Conservation (phyloP, 1,284 basidiomycete genomes). For the Trichosporon coremiiforme region DNA sequence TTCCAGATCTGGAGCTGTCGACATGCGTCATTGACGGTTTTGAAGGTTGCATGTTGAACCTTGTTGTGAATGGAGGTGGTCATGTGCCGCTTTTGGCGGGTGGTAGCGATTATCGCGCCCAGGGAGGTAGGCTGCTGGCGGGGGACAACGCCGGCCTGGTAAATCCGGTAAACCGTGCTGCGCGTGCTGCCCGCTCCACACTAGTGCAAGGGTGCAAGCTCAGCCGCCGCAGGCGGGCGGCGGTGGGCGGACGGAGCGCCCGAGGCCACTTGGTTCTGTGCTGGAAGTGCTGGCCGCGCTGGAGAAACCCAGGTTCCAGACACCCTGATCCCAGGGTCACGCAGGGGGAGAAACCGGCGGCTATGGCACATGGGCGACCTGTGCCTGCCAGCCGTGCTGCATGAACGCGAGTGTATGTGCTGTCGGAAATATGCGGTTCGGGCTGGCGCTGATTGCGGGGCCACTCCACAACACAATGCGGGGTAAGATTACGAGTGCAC, state of each 20-base stretch:
- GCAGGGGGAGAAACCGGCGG: not conserved
- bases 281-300: too few species aligned
- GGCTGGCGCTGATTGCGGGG: not conserved
- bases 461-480: not conserved
- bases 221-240: too few species aligned
- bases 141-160: not conserved
- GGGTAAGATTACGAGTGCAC: constrained; percentile 5
- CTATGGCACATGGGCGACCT: not conserved
- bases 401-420: too few species aligned
- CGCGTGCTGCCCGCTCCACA: not conserved
- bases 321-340: too few species aligned
- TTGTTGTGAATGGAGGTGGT: not conserved
- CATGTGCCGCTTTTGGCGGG: not conserved
- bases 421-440: constrained; percentile 7
- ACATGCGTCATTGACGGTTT: too few species aligned
- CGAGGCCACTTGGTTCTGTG: too few species aligned
- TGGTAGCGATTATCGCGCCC: not conserved
- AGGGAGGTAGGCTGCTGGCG: not conserved
- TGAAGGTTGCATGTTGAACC: too few species aligned
- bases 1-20: too few species aligned
- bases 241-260: too few species aligned
- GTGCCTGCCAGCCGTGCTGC: not conserved
- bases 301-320: too few species aligned
- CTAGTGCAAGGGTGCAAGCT: not conserved
- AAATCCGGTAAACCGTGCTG: constrained; percentile 1